Evolutionary conservation across 495 filamentous ascomycete genomes (phyloP), one percentile per base, ranked within the genome.

Genomic region (Amorphotheca resinae): DNA sequence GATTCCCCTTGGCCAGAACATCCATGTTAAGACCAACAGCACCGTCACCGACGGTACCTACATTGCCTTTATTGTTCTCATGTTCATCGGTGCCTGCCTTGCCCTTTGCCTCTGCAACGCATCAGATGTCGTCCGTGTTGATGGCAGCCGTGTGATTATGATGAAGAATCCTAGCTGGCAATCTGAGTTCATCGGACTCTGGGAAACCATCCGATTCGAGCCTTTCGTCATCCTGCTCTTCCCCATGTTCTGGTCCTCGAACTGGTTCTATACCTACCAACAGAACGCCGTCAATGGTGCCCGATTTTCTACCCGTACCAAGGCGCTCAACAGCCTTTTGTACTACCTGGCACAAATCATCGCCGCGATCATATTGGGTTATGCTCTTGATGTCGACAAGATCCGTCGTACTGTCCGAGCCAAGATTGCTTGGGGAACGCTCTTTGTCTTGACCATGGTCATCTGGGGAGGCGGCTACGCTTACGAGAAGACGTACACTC

Each of bases 261-360:
- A 87, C 54, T 82, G 75, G 65, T 87, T 87, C 63, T 85, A 85
- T 63, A 84, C 77, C 26, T 81, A 72, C 49, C 68, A 72, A 31
- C 64, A 66, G 64, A 70, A 68, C 46, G 69, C 67, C 52, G 57
- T 81, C 51, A 82, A 82, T 60, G 62, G 57, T 33, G 77, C 79
- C 33, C 74, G 82, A 48, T 95, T 93, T 67, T 80, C 82, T 60
- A 79, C 80, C 38, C 82, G 88, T 30, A 83, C 87, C 14, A 73
- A 83, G 5, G 73, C 89, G 7, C 70, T 95, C 52, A 95, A 93
- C 65, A 80, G 73, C 57, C 63, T 83, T 22, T 73, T 91, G 14
- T 96, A 95, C 69, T 96, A 84, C 77, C 61, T 78, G 11, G 72
- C 79, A 54, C 89, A 96, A 60, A 94, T 96, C 61, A 59, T 91